phyloP scores from a whole-genome alignment of 129 eudicot genomes.

The Erigeron canadensis region DNA sequence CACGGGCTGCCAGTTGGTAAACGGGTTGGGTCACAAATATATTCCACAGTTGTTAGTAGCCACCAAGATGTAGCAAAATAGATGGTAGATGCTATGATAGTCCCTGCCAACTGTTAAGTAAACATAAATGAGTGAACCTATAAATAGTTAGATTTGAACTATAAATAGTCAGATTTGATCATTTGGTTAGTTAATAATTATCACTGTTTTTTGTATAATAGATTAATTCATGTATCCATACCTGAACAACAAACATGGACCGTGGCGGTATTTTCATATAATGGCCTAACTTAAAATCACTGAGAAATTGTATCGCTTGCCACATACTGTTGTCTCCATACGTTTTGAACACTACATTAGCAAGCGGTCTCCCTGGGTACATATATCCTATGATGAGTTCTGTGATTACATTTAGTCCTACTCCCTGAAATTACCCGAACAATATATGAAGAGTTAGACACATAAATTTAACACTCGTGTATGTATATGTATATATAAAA shows the following conservation, averaged over 20 bases:
- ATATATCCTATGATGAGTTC: slow-evolving; percentile 59
- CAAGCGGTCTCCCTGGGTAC: slow-evolving; percentile 68
- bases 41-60: slow-evolving; percentile 60
- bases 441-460: not conserved
- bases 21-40: slow-evolving; percentile 55
- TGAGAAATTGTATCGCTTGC: slow-evolving; percentile 50
- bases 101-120: slow-evolving; percentile 47
- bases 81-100: slow-evolving; percentile 48
- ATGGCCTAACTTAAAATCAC: slow-evolving; percentile 58
- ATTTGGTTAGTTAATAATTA: too few species aligned
- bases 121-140: not conserved
- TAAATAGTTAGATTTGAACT: not conserved
- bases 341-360: slow-evolving; percentile 63
- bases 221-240: not conserved
- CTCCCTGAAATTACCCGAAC: slow-evolving; percentile 29
- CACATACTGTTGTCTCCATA: slow-evolving; percentile 63
- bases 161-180: not conserved
- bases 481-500: not conserved
- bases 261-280: slow-evolving; percentile 67
- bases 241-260: slow-evolving; percentile 67
- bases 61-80: slow-evolving; percentile 82
- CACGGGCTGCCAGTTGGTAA: slow-evolving; percentile 80
- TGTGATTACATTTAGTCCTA: slow-evolving; percentile 57
- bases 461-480: not conserved
- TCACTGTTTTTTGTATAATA: not conserved